Evolutionary conservation across 2,329 filamentous ascomycete species (phyloP).

Genomic region (Cladosporium halotolerans): DNA sequence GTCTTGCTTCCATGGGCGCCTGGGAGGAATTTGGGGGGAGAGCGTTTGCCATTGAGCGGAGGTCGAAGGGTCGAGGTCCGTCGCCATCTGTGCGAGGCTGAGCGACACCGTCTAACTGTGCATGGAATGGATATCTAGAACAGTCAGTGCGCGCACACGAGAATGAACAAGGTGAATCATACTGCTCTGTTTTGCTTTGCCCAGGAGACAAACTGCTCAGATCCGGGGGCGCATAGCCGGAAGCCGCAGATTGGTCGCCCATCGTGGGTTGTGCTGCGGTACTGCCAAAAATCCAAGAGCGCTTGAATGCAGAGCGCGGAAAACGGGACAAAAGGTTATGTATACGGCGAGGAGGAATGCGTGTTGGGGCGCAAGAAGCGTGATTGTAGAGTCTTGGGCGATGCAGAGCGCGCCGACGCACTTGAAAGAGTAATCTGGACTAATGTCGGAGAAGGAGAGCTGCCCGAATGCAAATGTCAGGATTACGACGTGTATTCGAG

Average conservation of each 20-base stretch:
- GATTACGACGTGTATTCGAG: neutral
- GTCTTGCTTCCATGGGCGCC: neutral
- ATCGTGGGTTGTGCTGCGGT: neutral
- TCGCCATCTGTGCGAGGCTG: neutral
- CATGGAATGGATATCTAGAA: constrained; percentile 12
- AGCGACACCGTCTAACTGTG: constrained; percentile 13
- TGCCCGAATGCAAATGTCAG: neutral
- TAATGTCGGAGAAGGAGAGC: neutral
- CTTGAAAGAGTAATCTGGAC: neutral
- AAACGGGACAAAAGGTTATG: too few relatives aligned
- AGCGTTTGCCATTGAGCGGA: constrained; percentile 11
- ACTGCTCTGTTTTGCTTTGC: neutral
- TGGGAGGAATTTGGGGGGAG: neutral
- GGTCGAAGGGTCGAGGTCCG: constrained; percentile 11
- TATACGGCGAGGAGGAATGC: too few relatives aligned
- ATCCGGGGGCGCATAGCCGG: neutral
- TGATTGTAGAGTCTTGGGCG: too few relatives aligned
- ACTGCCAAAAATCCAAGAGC: too few relatives aligned
- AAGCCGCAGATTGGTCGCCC: neutral
- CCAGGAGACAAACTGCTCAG: neutral
- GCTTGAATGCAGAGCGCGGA: too few relatives aligned
- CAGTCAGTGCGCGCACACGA: neutral
- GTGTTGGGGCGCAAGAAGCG: too few relatives aligned
- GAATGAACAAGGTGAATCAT: neutral
- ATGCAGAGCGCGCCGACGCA: too few relatives aligned